These are phyloP conservation scores for Colletotrichum sp. DNA, from an alignment of 2,329 filamentous ascomycete species.

Conservation along the genomic window DNA sequence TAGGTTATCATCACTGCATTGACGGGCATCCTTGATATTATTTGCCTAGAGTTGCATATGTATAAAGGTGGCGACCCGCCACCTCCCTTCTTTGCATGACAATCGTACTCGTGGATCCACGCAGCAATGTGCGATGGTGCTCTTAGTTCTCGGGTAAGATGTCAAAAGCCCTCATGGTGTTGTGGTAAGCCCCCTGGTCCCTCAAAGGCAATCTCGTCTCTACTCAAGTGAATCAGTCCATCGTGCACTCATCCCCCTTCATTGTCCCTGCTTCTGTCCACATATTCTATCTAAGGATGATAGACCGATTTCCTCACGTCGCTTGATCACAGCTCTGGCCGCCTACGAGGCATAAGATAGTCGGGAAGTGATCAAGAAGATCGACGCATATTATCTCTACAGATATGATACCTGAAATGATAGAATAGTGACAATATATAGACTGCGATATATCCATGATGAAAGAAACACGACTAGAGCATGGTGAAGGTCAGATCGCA, in stretches of 20 bases:
- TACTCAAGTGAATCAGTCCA: neutral
- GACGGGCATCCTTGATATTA: fast-evolving
- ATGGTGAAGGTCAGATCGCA: too few relatives aligned
- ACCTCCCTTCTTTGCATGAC: neutral
- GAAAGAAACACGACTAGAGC: neutral
- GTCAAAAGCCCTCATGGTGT: fast-evolving
- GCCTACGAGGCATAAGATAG: neutral
- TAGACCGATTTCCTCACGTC: neutral
- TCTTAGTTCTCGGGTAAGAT: fast-evolving
- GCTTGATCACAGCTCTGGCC: neutral
- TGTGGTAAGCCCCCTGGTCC: too few relatives aligned
- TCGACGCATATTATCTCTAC: neutral
- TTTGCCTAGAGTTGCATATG: fast-evolving
- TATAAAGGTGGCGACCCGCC: neutral
- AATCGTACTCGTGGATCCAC: neutral
- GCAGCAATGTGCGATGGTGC: fast-evolving
- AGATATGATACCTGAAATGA: neutral
- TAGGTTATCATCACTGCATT: neutral
- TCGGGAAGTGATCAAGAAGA: too few relatives aligned
- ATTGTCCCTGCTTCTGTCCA: neutral
- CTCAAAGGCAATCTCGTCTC: fast-evolving
- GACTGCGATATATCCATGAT: fast-evolving
- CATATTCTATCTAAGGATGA: neutral
- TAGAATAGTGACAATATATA: neutral
- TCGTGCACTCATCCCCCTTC: neutral